Evolutionary conservation across 768 basidiomycete species (phyloP).

Genomic region (Pleurotus djamor): DNA sequence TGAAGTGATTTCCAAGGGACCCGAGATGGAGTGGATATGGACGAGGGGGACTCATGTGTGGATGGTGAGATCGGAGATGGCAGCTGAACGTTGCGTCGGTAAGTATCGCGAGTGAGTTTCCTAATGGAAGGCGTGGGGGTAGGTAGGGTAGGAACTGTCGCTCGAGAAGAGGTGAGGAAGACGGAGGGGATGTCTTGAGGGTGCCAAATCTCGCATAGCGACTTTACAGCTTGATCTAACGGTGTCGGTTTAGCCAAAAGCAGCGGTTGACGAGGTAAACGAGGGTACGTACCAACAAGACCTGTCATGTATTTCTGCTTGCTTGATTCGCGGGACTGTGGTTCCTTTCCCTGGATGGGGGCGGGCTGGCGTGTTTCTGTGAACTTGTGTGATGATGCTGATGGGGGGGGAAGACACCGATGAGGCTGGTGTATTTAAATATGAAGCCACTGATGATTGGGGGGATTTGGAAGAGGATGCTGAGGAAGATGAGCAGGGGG

Average conservation of each 20-base stretch:
- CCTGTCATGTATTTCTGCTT: slow-evolving; percentile 55
- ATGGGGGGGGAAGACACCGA: slow-evolving; percentile 48
- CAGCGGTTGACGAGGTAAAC: slow-evolving; percentile 2
- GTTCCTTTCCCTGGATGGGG: slow-evolving; percentile 26
- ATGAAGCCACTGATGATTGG: slow-evolving; percentile 37
- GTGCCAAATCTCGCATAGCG: slow-evolving; percentile 77
- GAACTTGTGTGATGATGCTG: slow-evolving; percentile 31
- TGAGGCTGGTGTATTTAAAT: slow-evolving; percentile 59
- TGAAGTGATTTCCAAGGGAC: slow-evolving; percentile 10
- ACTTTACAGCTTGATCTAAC: slow-evolving; percentile 79
- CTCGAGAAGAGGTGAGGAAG: slow-evolving; percentile 37
- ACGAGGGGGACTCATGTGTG: slow-evolving; percentile 29
- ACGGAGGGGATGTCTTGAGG: slow-evolving; percentile 68
- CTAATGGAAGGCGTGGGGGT: slow-evolving; percentile 2
- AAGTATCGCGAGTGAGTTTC: slow-evolving; percentile 1
- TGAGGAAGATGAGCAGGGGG: background rate
- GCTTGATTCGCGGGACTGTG: slow-evolving; percentile 25
- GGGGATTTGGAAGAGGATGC: slow-evolving; percentile 17
- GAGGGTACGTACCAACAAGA: slow-evolving; percentile 61
- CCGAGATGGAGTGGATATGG: slow-evolving; percentile 22
- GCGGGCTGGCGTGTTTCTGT: slow-evolving; percentile 29
- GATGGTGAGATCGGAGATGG: slow-evolving; percentile 55
- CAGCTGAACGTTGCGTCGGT: slow-evolving; percentile 36
- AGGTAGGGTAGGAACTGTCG: slow-evolving; percentile 22
- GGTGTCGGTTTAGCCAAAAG: slow-evolving; percentile 11